A percentile compares a stretch with the other conserved stretches of the same genome.
phyloP scores from a whole-genome alignment of 306 rosid genomes.

The Acacia confusa region DNA sequence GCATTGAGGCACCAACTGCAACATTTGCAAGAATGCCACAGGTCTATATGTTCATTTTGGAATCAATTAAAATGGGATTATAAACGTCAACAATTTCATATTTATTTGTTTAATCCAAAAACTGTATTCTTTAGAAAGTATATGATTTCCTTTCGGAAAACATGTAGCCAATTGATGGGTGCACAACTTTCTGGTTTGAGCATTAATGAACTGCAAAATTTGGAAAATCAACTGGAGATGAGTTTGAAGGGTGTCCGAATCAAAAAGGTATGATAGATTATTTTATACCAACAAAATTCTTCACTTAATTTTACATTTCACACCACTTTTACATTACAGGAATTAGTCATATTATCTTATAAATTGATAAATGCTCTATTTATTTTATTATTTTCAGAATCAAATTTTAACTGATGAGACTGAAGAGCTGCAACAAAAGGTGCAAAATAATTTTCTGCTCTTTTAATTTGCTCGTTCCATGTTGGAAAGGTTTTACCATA shows the following conservation, averaged over 20 bases:
- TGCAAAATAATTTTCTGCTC: slow-evolving; percentile 13
- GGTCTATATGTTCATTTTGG: slow-evolving; percentile 11
- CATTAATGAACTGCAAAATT: slow-evolving; percentile 55
- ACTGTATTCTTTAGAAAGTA: not conserved
- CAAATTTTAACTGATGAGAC: slow-evolving; percentile 51
- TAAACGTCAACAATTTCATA: not conserved
- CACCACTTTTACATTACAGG: not conserved
- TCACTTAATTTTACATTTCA: not conserved
- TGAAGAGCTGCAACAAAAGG: slow-evolving; percentile 49
- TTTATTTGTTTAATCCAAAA: not conserved
- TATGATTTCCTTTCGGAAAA: not conserved
- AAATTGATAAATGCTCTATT: slow-evolving; percentile 21
- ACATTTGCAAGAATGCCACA: slow-evolving; percentile 52
- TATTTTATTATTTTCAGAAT: slow-evolving; percentile 42
- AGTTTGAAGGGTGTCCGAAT: slow-evolving; percentile 66
- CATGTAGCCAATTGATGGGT: slow-evolving; percentile 77
- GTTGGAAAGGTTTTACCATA: slow-evolving; percentile 5
- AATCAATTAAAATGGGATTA: not conserved
- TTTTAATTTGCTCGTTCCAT: not conserved
- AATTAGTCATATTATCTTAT: slow-evolving; percentile 2
- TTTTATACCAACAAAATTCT: not conserved
- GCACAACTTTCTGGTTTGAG: slow-evolving; percentile 69
- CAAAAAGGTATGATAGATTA: slow-evolving; percentile 54
- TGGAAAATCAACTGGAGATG: slow-evolving; percentile 71
- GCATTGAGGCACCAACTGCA: slow-evolving; percentile 51